Percentiles rank a stretch among this genome's conserved stretches.
phyloP scores from a whole-genome alignment of 2,329 filamentous ascomycete species.

The Cadophora gregata region DNA sequence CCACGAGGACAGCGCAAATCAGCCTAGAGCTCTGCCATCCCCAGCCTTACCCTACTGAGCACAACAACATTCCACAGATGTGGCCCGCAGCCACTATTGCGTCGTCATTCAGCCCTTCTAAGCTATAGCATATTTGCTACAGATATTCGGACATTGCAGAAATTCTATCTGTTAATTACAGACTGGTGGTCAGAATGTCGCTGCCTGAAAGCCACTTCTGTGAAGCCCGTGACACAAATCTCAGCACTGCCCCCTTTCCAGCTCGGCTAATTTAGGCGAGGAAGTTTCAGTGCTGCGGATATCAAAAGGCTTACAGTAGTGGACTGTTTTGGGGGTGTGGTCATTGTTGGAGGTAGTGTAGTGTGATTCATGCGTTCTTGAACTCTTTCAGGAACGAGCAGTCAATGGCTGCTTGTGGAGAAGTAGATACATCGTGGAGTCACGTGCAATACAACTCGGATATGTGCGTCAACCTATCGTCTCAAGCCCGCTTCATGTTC shows the following conservation, averaged over 20 bases:
- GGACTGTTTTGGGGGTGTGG: background rate
- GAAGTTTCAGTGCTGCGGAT: background rate
- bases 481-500: no score
- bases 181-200: background rate
- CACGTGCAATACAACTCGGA: no score
- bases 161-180: background rate
- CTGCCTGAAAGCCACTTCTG: conserved; percentile 5
- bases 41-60: background rate
- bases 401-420: no score
- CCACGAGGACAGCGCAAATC: background rate
- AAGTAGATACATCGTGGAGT: no score
- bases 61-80: background rate
- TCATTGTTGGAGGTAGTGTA: background rate
- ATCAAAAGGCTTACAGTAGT: background rate
- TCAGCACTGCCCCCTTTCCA: conserved; percentile 2
- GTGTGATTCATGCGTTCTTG: no score
- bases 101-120: background rate
- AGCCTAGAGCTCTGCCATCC: background rate
- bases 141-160: background rate
- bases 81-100: background rate
- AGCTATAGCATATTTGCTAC: background rate
- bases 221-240: background rate
- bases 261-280: conserved; percentile 3
- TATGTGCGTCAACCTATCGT: no score
- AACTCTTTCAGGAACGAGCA: no score